Evolutionary conservation across 805 yeast genomes (phyloP).

Genomic region (Monosporozyma siamensis): DNA sequence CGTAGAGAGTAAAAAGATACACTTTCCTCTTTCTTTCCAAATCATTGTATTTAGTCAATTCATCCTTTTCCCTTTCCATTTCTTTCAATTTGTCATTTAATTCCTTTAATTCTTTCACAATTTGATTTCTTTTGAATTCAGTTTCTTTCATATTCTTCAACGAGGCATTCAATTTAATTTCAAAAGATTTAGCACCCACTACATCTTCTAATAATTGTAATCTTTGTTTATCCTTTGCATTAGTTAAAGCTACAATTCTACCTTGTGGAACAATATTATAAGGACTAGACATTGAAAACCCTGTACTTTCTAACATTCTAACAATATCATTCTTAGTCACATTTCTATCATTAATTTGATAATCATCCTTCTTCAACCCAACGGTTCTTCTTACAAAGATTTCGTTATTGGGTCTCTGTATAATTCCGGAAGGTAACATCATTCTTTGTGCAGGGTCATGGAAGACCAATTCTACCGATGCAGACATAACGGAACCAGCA

Average conservation of each 20-base stretch:
- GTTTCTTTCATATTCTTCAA: conserved; percentile 70
- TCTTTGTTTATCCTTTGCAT: conserved; percentile 80
- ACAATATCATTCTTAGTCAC: conserved; percentile 74
- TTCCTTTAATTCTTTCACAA: conserved; percentile 61
- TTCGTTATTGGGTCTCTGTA: conserved; percentile 39
- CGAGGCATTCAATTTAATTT: conserved; percentile 68
- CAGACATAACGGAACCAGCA: conserved; percentile 72
- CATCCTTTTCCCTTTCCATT: conserved; percentile 71
- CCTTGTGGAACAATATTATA: conserved; percentile 98
- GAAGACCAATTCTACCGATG: conserved; percentile 82
- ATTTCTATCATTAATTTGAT: conserved; percentile 68
- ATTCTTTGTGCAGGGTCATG: conserved; percentile 73
- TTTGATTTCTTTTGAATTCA: conserved; percentile 56
- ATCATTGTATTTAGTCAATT: conserved; percentile 58
- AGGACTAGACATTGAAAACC: conserved; percentile 83
- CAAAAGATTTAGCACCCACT: conserved; percentile 91
- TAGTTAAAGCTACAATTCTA: conserved; percentile 75
- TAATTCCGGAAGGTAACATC: conserved; percentile 37
- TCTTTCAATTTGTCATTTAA: conserved; percentile 67
- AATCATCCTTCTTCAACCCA: conserved; percentile 89
- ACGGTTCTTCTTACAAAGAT: conserved; percentile 77
- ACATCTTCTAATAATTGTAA: conserved; percentile 76
- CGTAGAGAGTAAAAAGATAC: conserved; percentile 65
- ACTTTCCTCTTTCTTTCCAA: conserved; percentile 60
- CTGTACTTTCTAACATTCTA: conserved; percentile 81